Evolutionary conservation across 2,329 filamentous ascomycete species (phyloP).

Genomic region (Penicillium sp.): DNA sequence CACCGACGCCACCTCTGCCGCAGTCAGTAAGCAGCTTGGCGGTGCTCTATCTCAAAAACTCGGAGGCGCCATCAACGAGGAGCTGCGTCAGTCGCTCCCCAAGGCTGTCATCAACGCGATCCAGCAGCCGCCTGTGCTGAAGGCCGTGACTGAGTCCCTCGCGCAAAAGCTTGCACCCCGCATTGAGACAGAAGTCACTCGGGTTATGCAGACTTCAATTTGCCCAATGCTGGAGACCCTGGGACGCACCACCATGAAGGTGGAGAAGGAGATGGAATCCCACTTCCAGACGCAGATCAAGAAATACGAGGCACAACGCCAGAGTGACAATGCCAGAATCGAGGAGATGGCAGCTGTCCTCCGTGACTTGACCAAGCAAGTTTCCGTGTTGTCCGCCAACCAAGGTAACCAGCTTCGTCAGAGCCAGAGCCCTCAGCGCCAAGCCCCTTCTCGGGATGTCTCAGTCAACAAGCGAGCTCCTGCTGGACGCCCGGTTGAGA

Average conservation of each 20-base stretch:
- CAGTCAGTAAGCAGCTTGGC: conserved; percentile 71
- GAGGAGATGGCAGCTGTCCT: conserved; percentile 61
- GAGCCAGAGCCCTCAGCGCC: conserved; percentile 1
- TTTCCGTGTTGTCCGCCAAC: conserved; percentile 45
- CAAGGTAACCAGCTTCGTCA: conserved; percentile 44
- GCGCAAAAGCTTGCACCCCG: conserved; percentile 65
- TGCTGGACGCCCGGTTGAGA: conserved; percentile 25
- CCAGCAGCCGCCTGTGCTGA: conserved; percentile 72
- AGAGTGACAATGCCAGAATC: conserved; percentile 60
- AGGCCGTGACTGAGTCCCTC: conserved; percentile 72
- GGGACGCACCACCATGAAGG: conserved; percentile 67
- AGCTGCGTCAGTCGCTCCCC: conserved; percentile 72
- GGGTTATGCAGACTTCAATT: conserved; percentile 64
- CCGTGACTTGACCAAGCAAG: conserved; percentile 55
- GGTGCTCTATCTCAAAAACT: conserved; percentile 68
- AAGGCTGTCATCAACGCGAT: conserved; percentile 67
- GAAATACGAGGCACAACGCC: conserved; percentile 54
- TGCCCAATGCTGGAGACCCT: conserved; percentile 67
- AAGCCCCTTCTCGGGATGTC: background rate
- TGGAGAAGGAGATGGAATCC: conserved; percentile 69
- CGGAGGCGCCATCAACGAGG: conserved; percentile 67
- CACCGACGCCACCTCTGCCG: conserved; percentile 65
- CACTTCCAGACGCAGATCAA: conserved; percentile 55
- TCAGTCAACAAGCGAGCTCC: conserved; percentile 28
- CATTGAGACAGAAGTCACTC: conserved; percentile 69